Base-by-base conservation (phyloP, 2,329 filamentous ascomycete genomes). In the Myriosclerotinia scirpicola region DNA sequence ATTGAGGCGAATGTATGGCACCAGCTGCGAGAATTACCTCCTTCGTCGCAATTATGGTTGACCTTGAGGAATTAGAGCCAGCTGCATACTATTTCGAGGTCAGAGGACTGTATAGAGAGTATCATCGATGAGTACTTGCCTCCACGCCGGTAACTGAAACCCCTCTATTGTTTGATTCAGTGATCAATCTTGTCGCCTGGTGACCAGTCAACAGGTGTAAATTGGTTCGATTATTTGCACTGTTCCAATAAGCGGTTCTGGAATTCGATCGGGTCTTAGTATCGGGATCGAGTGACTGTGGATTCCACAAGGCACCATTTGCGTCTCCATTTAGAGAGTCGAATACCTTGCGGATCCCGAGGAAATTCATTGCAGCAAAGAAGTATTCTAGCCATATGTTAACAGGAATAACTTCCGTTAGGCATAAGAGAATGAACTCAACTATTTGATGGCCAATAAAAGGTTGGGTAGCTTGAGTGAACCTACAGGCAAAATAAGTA, bases 1-100 rank as follows among this genome's bases (percentile, higher is more conserved):
- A 77, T 68, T 84, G 81, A 0, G 83, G 83, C 4, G 80, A 80
- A 72, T 83, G 82, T 71, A 84, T 82, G 2, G 79, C 76, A n/a
- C 83, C 83, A 1, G 80, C 82, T 0, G 80, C 79, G 17, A 85
- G 69, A 54, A 85, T 82, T 20, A 85, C 79, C 69, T 85, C 83
- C 56, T 69, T 68, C 3, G 15, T 65, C 4, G 72, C 71, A 15
- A 26, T 17, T 14, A 74, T 68, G 42, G 67, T 68, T 54, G 72
- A 67, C 14, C n/a, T 54, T 17, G 78, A 2, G 76, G 72, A 44
- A 81, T 71, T 26, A 68, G 36, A 26, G 53, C 50, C 11, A 36
- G 15, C 22, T 34, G 53, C 58, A 54, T 66, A 66, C 64, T 66
- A 26, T 46, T 12, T 22, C n/a, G 8, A 40, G 15, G 30, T 65